phyloP scores from a whole-genome alignment of 148 eudicot species.

The Fallopia convolvulus region DNA sequence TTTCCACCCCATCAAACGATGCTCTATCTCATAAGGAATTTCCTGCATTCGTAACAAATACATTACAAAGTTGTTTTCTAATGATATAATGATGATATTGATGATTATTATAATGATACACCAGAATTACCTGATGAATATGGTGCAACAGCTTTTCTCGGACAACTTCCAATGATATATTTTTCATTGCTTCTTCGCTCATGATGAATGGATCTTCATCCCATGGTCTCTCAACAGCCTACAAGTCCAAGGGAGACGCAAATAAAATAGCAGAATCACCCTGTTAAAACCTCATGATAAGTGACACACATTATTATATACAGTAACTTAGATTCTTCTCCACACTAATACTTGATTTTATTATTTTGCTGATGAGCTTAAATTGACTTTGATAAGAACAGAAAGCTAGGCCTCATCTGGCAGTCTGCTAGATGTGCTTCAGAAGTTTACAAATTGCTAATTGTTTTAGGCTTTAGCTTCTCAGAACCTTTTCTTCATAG shows the following conservation, averaged over 20 bases:
- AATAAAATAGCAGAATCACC: background rate
- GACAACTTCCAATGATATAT: slow-evolving; percentile 83
- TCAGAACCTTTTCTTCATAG: background rate
- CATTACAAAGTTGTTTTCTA: background rate
- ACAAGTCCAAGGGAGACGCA: slow-evolving; percentile 11
- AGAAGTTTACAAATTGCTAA: background rate
- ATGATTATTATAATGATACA: background rate
- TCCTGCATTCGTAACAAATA: slow-evolving; percentile 37
- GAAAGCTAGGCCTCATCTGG: background rate
- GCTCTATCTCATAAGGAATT: slow-evolving; percentile 79
- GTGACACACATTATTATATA: background rate
- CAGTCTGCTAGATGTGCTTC: background rate
- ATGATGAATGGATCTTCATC: slow-evolving; percentile 84
- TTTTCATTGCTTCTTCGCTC: slow-evolving; percentile 98
- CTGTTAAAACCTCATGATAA: background rate
- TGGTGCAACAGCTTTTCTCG: slow-evolving; percentile 84
- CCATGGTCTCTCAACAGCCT: slow-evolving; percentile 94
- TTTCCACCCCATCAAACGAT: slow-evolving; percentile 84
- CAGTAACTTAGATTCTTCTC: background rate
- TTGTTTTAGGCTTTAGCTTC: background rate
- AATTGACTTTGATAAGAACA: background rate
- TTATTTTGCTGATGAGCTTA: background rate
- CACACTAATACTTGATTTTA: background rate
- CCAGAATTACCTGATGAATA: slow-evolving; percentile 64
- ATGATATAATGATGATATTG: background rate